Evolutionary conservation across 164 flowering plant genomes (phyloP).

Genomic region (Macadamia integrifolia): DNA sequence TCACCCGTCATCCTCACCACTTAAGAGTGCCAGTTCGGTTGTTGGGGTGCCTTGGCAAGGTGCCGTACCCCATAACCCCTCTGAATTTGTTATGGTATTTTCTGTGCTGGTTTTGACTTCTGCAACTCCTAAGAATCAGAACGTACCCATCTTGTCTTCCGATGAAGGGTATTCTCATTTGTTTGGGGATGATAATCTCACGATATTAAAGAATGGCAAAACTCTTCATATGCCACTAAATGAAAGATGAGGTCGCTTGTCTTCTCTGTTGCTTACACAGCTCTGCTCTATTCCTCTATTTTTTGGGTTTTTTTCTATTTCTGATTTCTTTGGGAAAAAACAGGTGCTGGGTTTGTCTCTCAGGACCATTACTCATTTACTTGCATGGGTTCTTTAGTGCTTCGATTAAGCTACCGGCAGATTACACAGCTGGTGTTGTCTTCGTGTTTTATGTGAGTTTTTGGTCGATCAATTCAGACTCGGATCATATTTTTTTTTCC

Average conservation of each 20-base stretch:
- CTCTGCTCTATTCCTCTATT: slow-evolving; percentile 1
- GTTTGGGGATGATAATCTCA: slow-evolving; percentile 72
- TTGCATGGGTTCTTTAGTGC: slow-evolving; percentile 92
- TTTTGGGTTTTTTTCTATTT: slow-evolving; percentile 9
- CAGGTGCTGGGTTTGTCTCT: slow-evolving; percentile 92
- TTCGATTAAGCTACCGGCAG: slow-evolving; percentile 80
- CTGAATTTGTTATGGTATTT: slow-evolving; percentile 6
- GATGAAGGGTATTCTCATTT: slow-evolving; percentile 81
- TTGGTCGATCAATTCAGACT: slow-evolving; percentile 1
- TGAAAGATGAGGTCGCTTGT: slow-evolving; percentile 57
- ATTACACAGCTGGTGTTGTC: slow-evolving; percentile 93
- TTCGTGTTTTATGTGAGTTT: slow-evolving; percentile 88
- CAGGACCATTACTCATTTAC: slow-evolving; percentile 47
- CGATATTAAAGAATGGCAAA: slow-evolving; percentile 61
- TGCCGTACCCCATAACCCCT: no score
- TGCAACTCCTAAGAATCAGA: slow-evolving; percentile 35
- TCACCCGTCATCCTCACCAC: no score
- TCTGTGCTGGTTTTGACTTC: slow-evolving; percentile 24
- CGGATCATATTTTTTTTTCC: neutral
- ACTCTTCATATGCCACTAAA: slow-evolving; percentile 63
- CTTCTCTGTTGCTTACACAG: no score
- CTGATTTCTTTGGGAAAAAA: neutral
- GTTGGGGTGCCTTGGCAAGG: no score
- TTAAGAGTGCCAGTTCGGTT: no score
- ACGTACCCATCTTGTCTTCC: slow-evolving; percentile 54